These are phyloP conservation scores for Acrodontium crateriforme DNA, from an alignment of 2,329 filamentous ascomycete species.

Conservation along the genomic window DNA sequence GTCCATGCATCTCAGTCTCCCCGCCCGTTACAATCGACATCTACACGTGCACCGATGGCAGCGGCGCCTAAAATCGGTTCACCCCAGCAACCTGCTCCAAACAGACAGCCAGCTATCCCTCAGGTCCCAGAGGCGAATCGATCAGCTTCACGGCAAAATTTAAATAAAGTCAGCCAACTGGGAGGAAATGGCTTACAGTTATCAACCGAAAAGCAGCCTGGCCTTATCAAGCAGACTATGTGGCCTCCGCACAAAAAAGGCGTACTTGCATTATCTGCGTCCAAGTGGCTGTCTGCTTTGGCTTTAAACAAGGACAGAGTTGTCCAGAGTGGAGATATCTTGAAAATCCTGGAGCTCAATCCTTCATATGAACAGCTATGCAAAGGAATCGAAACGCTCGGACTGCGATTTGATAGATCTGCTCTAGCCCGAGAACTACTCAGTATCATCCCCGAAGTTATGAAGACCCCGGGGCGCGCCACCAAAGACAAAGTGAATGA, in stretches of 20 bases:
- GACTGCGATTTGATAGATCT: conserved; percentile 37
- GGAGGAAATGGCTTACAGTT: too few species aligned
- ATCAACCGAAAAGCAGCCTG: too few species aligned
- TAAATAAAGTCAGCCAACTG: too few species aligned
- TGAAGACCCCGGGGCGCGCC: conserved; percentile 5
- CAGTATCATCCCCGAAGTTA: conserved; percentile 30
- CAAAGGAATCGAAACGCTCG: conserved; percentile 36
- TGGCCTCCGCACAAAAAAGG: conserved; percentile 40
- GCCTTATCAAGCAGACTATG: too few species aligned
- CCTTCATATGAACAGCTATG: conserved; percentile 44
- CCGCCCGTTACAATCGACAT: not conserved
- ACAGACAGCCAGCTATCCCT: too few species aligned
- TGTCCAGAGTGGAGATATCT: conserved; percentile 28
- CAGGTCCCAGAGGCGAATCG: too few species aligned
- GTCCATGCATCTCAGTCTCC: not conserved
- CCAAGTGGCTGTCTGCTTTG: conserved; percentile 30
- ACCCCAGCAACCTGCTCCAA: too few species aligned
- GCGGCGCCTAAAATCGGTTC: too few species aligned
- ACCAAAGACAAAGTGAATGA: conserved; percentile 3
- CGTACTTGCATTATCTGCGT: conserved; percentile 36
- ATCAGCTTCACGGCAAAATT: too few species aligned
- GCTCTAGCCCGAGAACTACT: conserved; percentile 40
- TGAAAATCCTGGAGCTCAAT: conserved; percentile 37
- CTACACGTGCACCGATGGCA: not conserved
- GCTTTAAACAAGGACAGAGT: conserved; percentile 28